phyloP scores from a whole-genome alignment of 2,329 filamentous ascomycete genomes.

The Dactylellina leptospora region DNA sequence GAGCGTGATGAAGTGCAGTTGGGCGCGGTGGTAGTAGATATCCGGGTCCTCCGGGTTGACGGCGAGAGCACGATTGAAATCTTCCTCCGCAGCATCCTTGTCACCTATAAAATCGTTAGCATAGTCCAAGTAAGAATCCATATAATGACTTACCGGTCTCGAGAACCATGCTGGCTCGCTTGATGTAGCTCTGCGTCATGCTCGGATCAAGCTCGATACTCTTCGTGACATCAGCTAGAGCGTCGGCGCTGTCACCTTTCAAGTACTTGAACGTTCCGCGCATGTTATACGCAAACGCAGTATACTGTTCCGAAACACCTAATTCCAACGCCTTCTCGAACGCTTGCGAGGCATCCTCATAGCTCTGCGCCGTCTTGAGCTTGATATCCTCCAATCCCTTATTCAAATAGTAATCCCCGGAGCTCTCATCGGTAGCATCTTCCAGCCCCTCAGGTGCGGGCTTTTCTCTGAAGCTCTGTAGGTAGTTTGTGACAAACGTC shows the following conservation, averaged over 20 bases:
- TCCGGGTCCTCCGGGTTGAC: conserved; percentile 91
- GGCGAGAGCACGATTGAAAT: conserved; percentile 81
- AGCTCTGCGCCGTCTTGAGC: conserved; percentile 82
- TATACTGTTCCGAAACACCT: conserved; percentile 79
- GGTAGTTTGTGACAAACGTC: conserved; percentile 97
- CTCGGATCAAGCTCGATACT: conserved; percentile 88
- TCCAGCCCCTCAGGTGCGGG: conserved; percentile 82
- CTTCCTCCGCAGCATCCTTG: conserved; percentile 82
- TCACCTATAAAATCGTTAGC: conserved; percentile 68
- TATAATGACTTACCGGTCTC: conserved; percentile 75
- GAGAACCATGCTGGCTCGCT: conserved; percentile 96
- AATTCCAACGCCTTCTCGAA: conserved; percentile 90
- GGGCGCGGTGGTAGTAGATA: conserved; percentile 98
- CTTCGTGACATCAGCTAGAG: conserved; percentile 85
- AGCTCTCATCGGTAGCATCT: conserved; percentile 79
- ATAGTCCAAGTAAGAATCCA: not conserved
- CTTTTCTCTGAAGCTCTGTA: conserved; percentile 94
- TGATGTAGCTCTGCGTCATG: conserved; percentile 97
- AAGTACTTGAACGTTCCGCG: conserved; percentile 95
- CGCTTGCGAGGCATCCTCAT: conserved; percentile 83
- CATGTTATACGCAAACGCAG: conserved; percentile 95
- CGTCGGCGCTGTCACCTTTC: conserved; percentile 83
- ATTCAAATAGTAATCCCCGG: conserved; percentile 84
- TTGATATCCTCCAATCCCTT: conserved; percentile 81
- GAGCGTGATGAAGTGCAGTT: conserved; percentile 95